Evolutionary conservation across 352 stramenopile species (phyloP), one percentile per base, ranked within the genome.

Genomic region (Halophytophthora batemanensis): DNA sequence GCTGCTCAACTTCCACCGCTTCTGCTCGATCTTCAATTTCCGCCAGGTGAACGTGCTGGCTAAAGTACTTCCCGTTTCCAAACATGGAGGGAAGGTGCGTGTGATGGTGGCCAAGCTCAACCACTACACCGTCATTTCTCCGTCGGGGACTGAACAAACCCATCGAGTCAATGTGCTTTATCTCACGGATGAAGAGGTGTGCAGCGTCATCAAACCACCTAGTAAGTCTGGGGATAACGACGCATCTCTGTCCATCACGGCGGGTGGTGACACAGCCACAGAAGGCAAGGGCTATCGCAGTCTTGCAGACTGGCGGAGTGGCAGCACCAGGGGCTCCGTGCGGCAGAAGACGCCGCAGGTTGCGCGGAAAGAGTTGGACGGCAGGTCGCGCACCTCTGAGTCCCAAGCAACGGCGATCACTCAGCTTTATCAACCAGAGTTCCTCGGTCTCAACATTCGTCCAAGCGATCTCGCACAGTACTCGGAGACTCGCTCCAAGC

Each of bases 1-100:
- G 15, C 38, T 87, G n/a, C 45, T 82, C 15, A 90, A 87, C 39
- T 87, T 86, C 39, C 74, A 90, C 38, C 76, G 74, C 10, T 90
- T 87, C 55, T 81, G 72, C 45, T 86, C 76, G 6, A 50, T 90
- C 10, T 90, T 86, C 35, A 78, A 82, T 50, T 75, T 68, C 11
- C 56, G 64, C 13, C 69, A 82, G 59, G 55, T 70, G 0, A 85
- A 81, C 23, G 61, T 87, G 0, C 43, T 87, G 11, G 44, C 53
- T 0, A 86, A 87, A 49, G 54, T 59, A 0, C 18, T 90, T 2
- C 34, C 57, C 12, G 72, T 82, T 17, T 59, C 70, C 1, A 87
- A 86, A 50, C 65, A 69, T 18, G 67, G 72, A n/a, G 76, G 76
- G 33, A 74, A 74, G 45, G 50, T 84, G 2, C 63, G 66, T 12